Evolutionary conservation across 352 stramenopile species (phyloP).

Genomic region (Saprolegnia parasitica): DNA sequence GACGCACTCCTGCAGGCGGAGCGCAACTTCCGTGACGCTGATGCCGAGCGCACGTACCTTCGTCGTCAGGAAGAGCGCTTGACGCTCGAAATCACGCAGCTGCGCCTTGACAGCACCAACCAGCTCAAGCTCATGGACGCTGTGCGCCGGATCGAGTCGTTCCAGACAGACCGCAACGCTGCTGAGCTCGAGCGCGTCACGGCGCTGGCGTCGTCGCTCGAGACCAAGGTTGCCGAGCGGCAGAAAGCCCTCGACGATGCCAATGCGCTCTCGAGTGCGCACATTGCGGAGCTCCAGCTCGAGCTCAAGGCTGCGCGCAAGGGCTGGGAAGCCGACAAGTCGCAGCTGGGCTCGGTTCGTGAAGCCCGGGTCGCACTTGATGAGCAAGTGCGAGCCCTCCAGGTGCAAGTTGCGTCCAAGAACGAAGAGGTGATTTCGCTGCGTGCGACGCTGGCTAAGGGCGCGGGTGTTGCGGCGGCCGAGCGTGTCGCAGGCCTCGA

Average conservation of each 20-base stretch:
- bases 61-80: constrained; percentile 61
- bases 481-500: constrained; percentile 61
- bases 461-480: constrained; percentile 46
- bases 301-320: constrained; percentile 50
- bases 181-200: constrained; percentile 43
- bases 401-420: neutral
- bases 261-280: constrained; percentile 43
- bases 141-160: constrained; percentile 57
- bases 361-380: constrained; percentile 29
- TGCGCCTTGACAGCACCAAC: constrained; percentile 73
- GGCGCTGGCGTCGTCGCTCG: constrained; percentile 45
- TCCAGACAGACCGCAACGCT: constrained; percentile 51
- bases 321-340: constrained; percentile 33
- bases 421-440: constrained; percentile 50
- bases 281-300: constrained; percentile 45
- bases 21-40: constrained; percentile 40
- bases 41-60: constrained; percentile 42
- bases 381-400: constrained; percentile 34
- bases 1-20: constrained; percentile 40
- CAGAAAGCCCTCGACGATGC: constrained; percentile 63
- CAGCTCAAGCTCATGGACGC: constrained; percentile 76
- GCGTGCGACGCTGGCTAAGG: constrained; percentile 59
- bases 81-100: constrained; percentile 48
- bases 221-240: constrained; percentile 53
- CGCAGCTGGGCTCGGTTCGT: neutral